A percentile compares a stretch with the other conserved stretches of the same genome.
Conservation (phyloP, 805 yeast species). For the Candida tammaniensis region DNA sequence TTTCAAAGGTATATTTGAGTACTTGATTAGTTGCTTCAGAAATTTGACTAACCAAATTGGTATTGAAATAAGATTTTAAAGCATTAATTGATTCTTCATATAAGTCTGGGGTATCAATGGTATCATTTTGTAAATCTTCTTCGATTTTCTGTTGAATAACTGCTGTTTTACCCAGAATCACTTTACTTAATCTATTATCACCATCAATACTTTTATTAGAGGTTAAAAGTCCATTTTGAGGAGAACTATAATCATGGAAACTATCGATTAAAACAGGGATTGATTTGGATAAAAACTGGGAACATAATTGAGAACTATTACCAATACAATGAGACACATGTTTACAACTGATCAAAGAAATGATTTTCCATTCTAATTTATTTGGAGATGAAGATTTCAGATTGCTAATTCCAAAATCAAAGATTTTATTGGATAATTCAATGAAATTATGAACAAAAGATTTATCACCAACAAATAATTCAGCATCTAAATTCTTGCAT, state of each 20-base stretch:
- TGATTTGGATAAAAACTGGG: conserved; percentile 27
- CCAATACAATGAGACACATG: conserved; percentile 38
- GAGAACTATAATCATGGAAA: conserved; percentile 16
- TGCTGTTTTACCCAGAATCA: conserved; percentile 22
- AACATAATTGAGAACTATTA: conserved; percentile 27
- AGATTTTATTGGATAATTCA: conserved; percentile 21
- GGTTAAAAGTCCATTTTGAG: neutral
- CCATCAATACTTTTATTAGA: conserved; percentile 15
- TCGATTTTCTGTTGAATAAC: conserved; percentile 16
- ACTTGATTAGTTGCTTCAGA: conserved; percentile 54
- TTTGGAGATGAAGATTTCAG: conserved; percentile 22
- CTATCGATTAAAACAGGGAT: conserved; percentile 39
- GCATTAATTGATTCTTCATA: conserved; percentile 47
- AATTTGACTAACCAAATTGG: conserved; percentile 61
- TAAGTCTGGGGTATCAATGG: conserved; percentile 36
- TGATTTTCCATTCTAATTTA: conserved; percentile 44
- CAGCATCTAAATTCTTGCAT: conserved; percentile 53
- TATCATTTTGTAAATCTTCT: conserved; percentile 31
- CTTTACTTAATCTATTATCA: conserved; percentile 28
- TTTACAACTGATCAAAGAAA: conserved; percentile 39
- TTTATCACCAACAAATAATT: conserved; percentile 63
- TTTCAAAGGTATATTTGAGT: conserved; percentile 34
- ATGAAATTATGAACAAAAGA: conserved; percentile 50
- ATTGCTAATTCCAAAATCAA: conserved; percentile 14
- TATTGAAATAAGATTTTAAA: conserved; percentile 60